Conservation (phyloP, 805 yeast genomes). For the Wickerhamiella shivajii region DNA sequence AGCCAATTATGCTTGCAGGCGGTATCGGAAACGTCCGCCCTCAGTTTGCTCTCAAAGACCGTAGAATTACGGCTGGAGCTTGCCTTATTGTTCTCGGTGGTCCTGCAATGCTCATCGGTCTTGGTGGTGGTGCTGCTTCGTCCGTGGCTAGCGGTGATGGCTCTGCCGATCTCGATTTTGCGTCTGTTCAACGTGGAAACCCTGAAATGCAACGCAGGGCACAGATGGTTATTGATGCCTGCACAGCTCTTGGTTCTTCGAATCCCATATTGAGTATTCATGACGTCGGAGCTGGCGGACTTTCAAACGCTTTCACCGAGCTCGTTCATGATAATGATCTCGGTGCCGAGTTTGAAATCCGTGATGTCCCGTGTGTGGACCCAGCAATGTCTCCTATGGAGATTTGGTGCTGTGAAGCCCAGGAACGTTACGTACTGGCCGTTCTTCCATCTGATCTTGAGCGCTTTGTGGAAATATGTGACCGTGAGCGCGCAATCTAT, state of each 20-base stretch:
- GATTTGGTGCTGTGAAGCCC: conserved; percentile 99
- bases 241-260: conserved; percentile 61
- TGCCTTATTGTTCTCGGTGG: conserved; percentile 92
- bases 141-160: conserved; percentile 84
- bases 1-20: conserved; percentile 99
- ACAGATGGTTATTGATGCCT: conserved; percentile 91
- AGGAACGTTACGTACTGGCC: conserved; percentile 93
- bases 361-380: conserved; percentile 80
- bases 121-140: conserved; percentile 99
- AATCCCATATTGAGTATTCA: conserved; percentile 90
- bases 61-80: conserved; percentile 81
- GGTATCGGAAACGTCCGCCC: conserved; percentile 97
- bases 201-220: conserved; percentile 99
- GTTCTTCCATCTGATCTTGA: conserved; percentile 67
- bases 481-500: conserved; percentile 89
- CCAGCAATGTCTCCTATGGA: conserved; percentile 99
- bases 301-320: conserved; percentile 94
- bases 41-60: conserved; percentile 73
- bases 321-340: conserved; percentile 91
- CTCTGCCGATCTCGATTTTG: conserved; percentile 91
- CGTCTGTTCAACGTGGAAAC: conserved; percentile 97
- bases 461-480: conserved; percentile 63
- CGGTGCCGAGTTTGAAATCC: conserved; percentile 85
- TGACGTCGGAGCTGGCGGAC: conserved; percentile 99
- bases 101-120: conserved; percentile 92